These are phyloP conservation scores for Nadsonia starkeyi-henricii DNA, from an alignment of 1,139 yeast species.

Conservation along the genomic window DNA sequence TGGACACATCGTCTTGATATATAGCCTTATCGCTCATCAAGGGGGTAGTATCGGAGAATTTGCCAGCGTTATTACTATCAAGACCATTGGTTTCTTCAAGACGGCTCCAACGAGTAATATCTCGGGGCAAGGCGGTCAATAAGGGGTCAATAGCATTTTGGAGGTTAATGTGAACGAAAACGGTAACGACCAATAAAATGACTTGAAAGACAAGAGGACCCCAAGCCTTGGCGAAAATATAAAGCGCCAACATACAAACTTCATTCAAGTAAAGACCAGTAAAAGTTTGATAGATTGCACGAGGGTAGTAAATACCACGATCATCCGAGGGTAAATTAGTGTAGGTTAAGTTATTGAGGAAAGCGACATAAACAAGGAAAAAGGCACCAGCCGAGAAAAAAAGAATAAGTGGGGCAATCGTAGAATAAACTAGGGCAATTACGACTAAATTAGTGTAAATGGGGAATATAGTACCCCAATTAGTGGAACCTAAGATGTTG, in stretches of 20 bases:
- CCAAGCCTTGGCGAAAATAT: slow-evolving; percentile 88
- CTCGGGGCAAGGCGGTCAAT: slow-evolving; percentile 53
- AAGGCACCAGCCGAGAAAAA: slow-evolving; percentile 60
- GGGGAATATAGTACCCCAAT: slow-evolving; percentile 89
- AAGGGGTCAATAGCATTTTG: slow-evolving; percentile 52
- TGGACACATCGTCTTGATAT: not conserved
- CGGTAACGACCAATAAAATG: slow-evolving; percentile 48
- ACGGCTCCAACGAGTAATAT: slow-evolving; percentile 13
- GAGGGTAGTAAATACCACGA: slow-evolving; percentile 77
- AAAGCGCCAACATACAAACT: slow-evolving; percentile 69
- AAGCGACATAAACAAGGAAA: slow-evolving; percentile 61
- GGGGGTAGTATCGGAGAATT: slow-evolving; percentile 1
- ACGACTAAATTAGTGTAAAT: slow-evolving; percentile 70
- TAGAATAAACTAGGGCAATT: slow-evolving; percentile 62
- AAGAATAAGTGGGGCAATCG: slow-evolving; percentile 68
- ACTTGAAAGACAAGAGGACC: slow-evolving; percentile 77
- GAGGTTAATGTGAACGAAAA: slow-evolving; percentile 49
- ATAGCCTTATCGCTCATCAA: not conserved
- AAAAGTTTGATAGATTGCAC: slow-evolving; percentile 77
- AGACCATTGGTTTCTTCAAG: slow-evolving; percentile 2
- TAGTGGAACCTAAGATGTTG: slow-evolving; percentile 43
- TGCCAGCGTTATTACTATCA: slow-evolving; percentile 2
- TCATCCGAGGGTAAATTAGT: slow-evolving; percentile 54
- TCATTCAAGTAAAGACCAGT: slow-evolving; percentile 83
- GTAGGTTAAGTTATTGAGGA: slow-evolving; percentile 65